A percentile compares a stretch with the other conserved stretches of the same genome.
These are phyloP conservation scores for Trifolium dubium DNA, from an alignment of 306 rosid genomes.

Conservation along the genomic window DNA sequence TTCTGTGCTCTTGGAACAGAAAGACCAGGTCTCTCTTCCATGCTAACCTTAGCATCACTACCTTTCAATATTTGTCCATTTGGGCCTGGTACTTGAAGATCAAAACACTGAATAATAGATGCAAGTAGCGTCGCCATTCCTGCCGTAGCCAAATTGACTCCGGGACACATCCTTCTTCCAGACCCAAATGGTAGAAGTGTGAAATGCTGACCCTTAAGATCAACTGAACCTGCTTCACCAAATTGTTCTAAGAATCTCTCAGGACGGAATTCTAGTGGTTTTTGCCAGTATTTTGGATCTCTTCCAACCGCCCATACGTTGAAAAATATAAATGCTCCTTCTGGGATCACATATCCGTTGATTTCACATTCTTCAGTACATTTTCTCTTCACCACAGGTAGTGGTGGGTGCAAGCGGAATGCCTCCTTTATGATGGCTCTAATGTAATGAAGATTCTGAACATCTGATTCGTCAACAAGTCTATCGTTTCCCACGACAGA, in stretches of 20 bases:
- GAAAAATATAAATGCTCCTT: slow-evolving; percentile 42
- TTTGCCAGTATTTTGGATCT: slow-evolving; percentile 57
- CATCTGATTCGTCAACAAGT: slow-evolving; percentile 51
- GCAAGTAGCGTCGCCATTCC: slow-evolving; percentile 52
- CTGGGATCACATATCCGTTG: slow-evolving; percentile 45
- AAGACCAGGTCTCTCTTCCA: slow-evolving; percentile 51
- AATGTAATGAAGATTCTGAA: slow-evolving; percentile 55
- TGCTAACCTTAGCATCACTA: slow-evolving; percentile 25
- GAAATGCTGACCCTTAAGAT: slow-evolving; percentile 49
- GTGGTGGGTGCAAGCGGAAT: slow-evolving; percentile 62
- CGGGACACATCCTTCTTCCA: slow-evolving; percentile 65
- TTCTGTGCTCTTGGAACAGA: slow-evolving; percentile 47
- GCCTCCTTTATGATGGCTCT: slow-evolving; percentile 62
- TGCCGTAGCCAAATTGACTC: slow-evolving; percentile 48
- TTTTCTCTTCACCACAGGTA: slow-evolving; percentile 47
- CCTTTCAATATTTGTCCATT: slow-evolving; percentile 19
- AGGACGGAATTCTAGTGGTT: slow-evolving; percentile 47
- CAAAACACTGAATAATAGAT: slow-evolving; percentile 57
- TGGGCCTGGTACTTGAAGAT: slow-evolving; percentile 42
- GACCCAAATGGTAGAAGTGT: slow-evolving; percentile 57
- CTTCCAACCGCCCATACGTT: slow-evolving; percentile 60
- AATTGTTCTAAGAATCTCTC: slow-evolving; percentile 40
- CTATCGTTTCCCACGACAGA: slow-evolving; percentile 48
- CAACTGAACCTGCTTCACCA: not conserved
- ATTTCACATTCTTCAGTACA: slow-evolving; percentile 47